These are phyloP conservation scores for Cladobotryum mycophilum DNA, from an alignment of 2,329 filamentous ascomycete species.

Conservation along the genomic window DNA sequence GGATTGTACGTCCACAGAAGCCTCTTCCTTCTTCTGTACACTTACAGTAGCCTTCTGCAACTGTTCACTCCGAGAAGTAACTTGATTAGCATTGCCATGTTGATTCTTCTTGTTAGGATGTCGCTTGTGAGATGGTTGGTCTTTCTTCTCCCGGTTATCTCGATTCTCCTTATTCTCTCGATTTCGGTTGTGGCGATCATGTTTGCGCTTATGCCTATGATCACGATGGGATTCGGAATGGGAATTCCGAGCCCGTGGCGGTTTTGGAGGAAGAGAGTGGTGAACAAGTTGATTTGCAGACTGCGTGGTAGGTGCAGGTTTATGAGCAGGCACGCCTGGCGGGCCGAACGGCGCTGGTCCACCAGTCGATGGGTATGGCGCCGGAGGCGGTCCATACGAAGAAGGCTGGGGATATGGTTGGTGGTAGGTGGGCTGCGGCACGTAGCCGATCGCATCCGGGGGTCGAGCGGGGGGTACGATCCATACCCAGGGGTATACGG, in stretches of 20 bases:
- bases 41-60: background rate
- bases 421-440: slow-evolving; percentile 8
- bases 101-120: slow-evolving; percentile 20
- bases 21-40: background rate
- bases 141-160: slow-evolving; percentile 19
- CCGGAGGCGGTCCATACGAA: slow-evolving; percentile 16
- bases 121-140: slow-evolving; percentile 16
- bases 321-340: slow-evolving; percentile 15
- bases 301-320: slow-evolving; percentile 11
- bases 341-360: slow-evolving; percentile 16
- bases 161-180: slow-evolving; percentile 11
- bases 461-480: slow-evolving; percentile 17
- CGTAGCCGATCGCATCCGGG: slow-evolving; percentile 7
- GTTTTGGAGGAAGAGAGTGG: slow-evolving; percentile 27
- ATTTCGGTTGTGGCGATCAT: slow-evolving; percentile 27
- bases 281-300: slow-evolving; percentile 14
- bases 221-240: slow-evolving; percentile 23
- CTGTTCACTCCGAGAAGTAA: background rate
- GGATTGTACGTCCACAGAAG: background rate
- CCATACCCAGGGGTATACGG: slow-evolving; percentile 8
- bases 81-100: slow-evolving; percentile 5
- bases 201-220: slow-evolving; percentile 24
- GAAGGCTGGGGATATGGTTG: slow-evolving; percentile 16
- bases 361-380: slow-evolving; percentile 17
- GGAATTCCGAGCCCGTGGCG: slow-evolving; percentile 22